A percentile compares a stretch with the other conserved stretches of the same genome.
phyloP scores from a whole-genome alignment of 768 basidiomycete genomes.

The button mushroom (Agaricus bisporus) region DNA sequence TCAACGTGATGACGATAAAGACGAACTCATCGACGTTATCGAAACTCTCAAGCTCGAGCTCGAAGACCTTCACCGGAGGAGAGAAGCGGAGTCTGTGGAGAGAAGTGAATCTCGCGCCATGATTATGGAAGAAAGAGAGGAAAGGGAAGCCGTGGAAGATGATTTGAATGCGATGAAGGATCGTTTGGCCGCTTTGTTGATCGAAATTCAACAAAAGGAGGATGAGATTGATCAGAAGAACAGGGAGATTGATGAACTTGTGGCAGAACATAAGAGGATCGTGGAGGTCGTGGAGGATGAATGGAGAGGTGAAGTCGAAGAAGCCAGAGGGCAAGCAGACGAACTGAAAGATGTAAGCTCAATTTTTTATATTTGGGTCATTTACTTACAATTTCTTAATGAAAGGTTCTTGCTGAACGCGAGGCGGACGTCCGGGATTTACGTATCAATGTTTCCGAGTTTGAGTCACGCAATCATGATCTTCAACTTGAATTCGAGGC shows the following conservation, averaged over 20 bases:
- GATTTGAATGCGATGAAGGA: conserved; percentile 69
- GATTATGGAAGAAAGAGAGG: conserved; percentile 65
- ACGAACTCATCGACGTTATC: conserved; percentile 60
- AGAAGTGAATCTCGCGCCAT: conserved; percentile 70
- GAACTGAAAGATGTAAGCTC: conserved; percentile 66
- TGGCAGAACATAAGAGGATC: conserved; percentile 67
- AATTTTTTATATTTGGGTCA: not conserved
- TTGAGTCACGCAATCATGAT: conserved; percentile 66
- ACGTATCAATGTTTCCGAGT: conserved; percentile 65
- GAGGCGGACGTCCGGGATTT: conserved; percentile 76
- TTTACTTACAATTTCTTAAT: too few species aligned
- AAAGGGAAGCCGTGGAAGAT: conserved; percentile 74
- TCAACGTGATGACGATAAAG: conserved; percentile 64
- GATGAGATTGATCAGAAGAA: conserved; percentile 80
- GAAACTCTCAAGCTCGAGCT: conserved; percentile 59
- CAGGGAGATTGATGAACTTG: conserved; percentile 72
- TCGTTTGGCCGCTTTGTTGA: conserved; percentile 71
- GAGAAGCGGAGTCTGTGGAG: conserved; percentile 59
- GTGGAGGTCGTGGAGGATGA: conserved; percentile 73
- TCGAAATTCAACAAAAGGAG: conserved; percentile 82
- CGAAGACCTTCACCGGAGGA: conserved; percentile 57
- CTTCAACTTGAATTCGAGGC: conserved; percentile 71
- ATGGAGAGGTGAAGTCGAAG: conserved; percentile 86
- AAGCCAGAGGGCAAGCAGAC: conserved; percentile 70
- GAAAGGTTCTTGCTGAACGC: conserved; percentile 67